Base-by-base conservation (phyloP, 1,284 basidiomycete genomes). In the Pseudozyma flocculosa region DNA sequence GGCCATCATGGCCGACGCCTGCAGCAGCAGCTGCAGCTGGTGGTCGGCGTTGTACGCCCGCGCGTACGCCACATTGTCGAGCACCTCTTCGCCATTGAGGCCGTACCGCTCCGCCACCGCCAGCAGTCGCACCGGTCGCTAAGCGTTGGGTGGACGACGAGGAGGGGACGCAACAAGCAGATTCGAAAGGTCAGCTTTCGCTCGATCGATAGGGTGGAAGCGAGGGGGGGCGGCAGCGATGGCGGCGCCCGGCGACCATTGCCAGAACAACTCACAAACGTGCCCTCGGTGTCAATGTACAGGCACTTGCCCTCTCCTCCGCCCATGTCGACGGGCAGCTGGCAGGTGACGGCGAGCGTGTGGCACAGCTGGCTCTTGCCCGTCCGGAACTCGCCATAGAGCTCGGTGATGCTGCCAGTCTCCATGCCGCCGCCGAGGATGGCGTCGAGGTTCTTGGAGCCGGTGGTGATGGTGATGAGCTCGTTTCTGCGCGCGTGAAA, bases 301-400 rank as follows among this genome's bases (percentile, higher is more conserved):
- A 98, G 82, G 75, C 94, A 97, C 81, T 99, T 99, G 44, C 95
- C 95, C 80, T 98, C 95, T 7, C 95, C 95, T 26, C 95, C 95
- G 23, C 95, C 95, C 93, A 97, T 96, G 69, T 86, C 88, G 41
- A 94, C 88, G 0, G 95, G 95, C 9, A 98, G 85, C 82, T 85
- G 95, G 78, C 95, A 99, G 7, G 94, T 97, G 15, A 97, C 95
- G 0, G 95, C 92, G 34, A 99, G 85, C 0, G 94, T 97, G 77
- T 99, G 95, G 78, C 95, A 98, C 46, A 99, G 84, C 76, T 99
- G 95, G 34, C 92, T 95, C 81, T 99, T 98, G 53, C 95, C 95
- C 10, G 95, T 98, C 68, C 95, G 84, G 81, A 97, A 99, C 81
- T 99, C 95, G 69, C 95, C 95, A 80, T 96, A 98, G 22, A 99